Conservation (phyloP, 2,329 filamentous ascomycete genomes). For the Sarocladium brachiariae region DNA sequence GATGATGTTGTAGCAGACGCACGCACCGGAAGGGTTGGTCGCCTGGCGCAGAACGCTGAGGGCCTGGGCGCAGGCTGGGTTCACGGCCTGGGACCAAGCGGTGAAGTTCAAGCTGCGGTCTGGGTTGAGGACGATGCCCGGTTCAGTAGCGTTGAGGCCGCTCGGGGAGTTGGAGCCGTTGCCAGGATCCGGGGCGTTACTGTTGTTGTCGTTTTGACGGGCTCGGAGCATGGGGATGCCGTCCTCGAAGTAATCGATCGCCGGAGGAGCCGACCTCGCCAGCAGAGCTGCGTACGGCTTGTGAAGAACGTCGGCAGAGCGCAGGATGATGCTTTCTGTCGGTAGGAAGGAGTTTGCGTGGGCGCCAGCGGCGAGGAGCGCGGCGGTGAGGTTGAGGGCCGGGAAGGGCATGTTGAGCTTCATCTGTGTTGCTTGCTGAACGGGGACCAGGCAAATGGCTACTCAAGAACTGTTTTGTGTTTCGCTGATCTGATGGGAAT, state of each 20-base stretch:
- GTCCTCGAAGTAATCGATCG: background rate
- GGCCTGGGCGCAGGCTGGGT: constrained; percentile 50
- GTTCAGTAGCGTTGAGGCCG: constrained; percentile 19
- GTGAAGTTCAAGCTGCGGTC: constrained; percentile 45
- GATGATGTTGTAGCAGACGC: constrained; percentile 76
- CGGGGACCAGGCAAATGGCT: background rate
- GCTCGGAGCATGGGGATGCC: constrained; percentile 4
- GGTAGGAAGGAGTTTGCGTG: constrained; percentile 7
- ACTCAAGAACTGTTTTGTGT: background rate
- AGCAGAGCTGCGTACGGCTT: constrained; percentile 21
- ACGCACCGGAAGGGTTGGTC: constrained; percentile 68
- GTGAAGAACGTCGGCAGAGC: constrained; percentile 23
- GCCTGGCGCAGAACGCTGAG: constrained; percentile 50
- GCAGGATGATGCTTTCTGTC: constrained; percentile 15
- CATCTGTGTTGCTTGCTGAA: background rate
- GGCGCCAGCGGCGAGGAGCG: background rate
- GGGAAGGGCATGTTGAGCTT: constrained; percentile 3
- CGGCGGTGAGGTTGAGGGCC: constrained; percentile 7
- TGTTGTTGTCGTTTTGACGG: constrained; percentile 10
- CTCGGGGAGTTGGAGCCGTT: constrained; percentile 14
- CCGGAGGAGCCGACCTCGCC: background rate
- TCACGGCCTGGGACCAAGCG: constrained; percentile 49
- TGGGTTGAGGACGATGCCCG: constrained; percentile 22
- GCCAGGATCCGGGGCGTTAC: too few relatives aligned
- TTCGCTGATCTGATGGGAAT: too few relatives aligned